These are phyloP conservation scores for Colletotrichum karsti DNA, from an alignment of 2,329 filamentous ascomycete species.

Conservation along the genomic window DNA sequence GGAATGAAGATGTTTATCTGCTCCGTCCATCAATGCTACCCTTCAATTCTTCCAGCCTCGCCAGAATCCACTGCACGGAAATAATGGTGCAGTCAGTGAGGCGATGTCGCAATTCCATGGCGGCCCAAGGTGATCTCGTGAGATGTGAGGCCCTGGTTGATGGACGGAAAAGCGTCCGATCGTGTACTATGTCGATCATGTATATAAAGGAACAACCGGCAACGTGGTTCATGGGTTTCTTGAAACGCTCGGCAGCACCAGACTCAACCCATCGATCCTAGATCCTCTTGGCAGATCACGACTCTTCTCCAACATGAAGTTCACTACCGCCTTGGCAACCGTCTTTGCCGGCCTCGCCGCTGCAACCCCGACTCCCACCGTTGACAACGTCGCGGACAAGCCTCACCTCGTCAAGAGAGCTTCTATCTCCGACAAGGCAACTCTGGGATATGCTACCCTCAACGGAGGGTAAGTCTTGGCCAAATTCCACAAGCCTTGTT, in stretches of 20 bases:
- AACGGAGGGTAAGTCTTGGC: conserved; percentile 42
- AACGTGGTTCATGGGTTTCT: not conserved
- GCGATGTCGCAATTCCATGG: not conserved
- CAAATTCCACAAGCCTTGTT: fast-evolving
- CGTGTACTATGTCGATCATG: not conserved
- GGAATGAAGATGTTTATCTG: not conserved
- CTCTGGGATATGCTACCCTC: conserved; percentile 53
- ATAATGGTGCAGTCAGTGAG: not conserved
- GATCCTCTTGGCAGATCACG: not conserved
- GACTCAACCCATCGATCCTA: not conserved
- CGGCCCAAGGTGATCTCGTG: not conserved
- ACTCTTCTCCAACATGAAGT: conserved; percentile 12
- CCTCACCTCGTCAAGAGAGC: conserved; percentile 30
- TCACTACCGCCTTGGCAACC: conserved; percentile 14
- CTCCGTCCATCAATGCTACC: not conserved
- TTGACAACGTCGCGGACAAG: conserved; percentile 6
- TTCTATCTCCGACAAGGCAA: conserved; percentile 32
- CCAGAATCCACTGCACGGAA: not conserved
- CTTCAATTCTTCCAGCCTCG: not conserved
- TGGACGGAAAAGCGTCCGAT: not conserved
- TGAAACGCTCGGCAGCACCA: not conserved
- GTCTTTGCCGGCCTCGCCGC: conserved; percentile 20
- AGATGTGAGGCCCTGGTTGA: not conserved
- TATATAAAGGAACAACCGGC: not conserved
- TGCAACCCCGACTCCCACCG: conserved; percentile 29